A percentile compares a stretch with the other conserved stretches of the same genome.
phyloP scores from a whole-genome alignment of 345 rosid species.

The Angophora floribunda region DNA sequence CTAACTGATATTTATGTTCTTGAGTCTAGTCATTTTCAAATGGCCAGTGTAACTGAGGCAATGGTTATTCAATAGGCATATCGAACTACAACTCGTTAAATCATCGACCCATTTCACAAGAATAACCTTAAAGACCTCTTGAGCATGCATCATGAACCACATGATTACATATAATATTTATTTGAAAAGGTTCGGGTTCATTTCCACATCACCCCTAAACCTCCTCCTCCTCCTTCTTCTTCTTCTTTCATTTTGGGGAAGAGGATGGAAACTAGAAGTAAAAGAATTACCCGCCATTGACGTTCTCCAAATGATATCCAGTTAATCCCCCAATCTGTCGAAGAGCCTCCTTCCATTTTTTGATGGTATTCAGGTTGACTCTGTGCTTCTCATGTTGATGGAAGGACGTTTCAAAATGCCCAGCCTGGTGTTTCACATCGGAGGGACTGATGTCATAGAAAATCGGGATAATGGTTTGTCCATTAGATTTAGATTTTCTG shows the following conservation, averaged over 20 bases:
- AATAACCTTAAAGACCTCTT: not conserved
- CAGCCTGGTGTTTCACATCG: not conserved
- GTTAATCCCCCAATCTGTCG: not conserved
- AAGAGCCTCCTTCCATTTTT: not conserved
- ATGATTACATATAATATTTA: not conserved
- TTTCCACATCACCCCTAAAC: not conserved
- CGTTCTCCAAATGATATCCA: not conserved
- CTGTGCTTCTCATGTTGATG: not conserved
- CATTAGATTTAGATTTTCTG: too few relatives aligned
- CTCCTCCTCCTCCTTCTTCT: not conserved
- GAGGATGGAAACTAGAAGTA: not conserved
- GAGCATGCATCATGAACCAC: not conserved
- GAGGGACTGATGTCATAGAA: not conserved
- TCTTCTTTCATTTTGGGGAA: not conserved
- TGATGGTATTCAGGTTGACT: not conserved
- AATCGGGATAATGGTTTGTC: not conserved
- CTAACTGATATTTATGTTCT: not conserved
- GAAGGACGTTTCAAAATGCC: not conserved
- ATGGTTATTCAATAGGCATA: too few relatives aligned
- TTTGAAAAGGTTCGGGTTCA: not conserved
- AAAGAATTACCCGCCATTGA: not conserved
- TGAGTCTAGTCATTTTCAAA: not conserved
- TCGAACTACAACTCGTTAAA: too few relatives aligned
- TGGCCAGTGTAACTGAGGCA: not conserved
- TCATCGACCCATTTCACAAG: not conserved